Evolutionary conservation across 768 basidiomycete species (phyloP), one percentile per base, ranked within the genome.

Genomic region (Ephemerocybe angulata): DNA sequence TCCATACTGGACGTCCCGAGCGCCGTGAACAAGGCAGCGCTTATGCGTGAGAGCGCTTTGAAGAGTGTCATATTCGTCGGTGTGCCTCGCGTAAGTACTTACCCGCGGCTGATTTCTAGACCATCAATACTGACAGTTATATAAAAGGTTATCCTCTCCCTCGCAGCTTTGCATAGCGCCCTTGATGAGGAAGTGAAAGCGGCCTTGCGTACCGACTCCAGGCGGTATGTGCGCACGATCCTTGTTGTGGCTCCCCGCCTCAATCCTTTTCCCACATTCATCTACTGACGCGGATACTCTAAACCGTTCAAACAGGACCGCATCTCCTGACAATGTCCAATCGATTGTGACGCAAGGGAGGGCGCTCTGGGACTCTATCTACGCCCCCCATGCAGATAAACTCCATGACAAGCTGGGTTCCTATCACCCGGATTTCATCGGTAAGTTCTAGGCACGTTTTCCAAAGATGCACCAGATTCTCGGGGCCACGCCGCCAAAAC

Each of bases 341-440:
- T 74, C 81, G 64, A 86, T 86, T 58, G 65, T 84, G 67, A 73
- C 75, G 65, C 84, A 88, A 64, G 91, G 91, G 42, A 79, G 70
- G 65, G 75, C 70, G 47, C 77, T 96, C 59, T 96, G 93, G 91
- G 77, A 87, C 69, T 82, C 85, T 52, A 93, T 96, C 71, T 96
- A 96, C 70, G 76, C 83, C 69, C 93, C 93, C 67, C 89, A 93
- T 76, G 87, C 85, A 66, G 84, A 84, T 76, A 96, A 95, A 74
- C 83, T 96, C 66, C 82, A 91, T 72, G 76, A 84, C 75, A 96
- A 93, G 76, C 79, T 96, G 59, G 86, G 80, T 67, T 80, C 82
- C 53, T 90, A 92, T 75, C 93, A 96, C 71, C 93, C 93, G 57
- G 93, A 96, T 78, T 90, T 96, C 76, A 92, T 93, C 70, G 78